Conservation (phyloP, 2,329 filamentous ascomycete species). For the Ascochyta pisi region DNA sequence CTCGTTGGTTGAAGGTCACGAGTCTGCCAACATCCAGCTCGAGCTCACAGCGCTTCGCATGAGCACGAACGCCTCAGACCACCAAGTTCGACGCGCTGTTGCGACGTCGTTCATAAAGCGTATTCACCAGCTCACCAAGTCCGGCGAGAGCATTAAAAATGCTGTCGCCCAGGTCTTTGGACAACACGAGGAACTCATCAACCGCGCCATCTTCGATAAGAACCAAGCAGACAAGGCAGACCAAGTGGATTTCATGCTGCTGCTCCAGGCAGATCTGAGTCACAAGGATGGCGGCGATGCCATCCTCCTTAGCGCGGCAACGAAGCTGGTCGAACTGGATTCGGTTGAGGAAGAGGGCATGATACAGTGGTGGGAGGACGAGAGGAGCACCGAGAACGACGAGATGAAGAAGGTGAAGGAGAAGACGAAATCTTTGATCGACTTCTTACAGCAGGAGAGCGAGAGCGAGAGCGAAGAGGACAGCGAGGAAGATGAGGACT, state of each 20-base stretch:
- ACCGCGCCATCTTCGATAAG: constrained; percentile 65
- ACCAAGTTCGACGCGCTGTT: constrained; percentile 85
- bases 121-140: constrained; percentile 72
- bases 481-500: constrained; percentile 60
- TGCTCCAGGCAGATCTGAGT: constrained; percentile 80
- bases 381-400: constrained; percentile 70
- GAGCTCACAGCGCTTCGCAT: constrained; percentile 95
- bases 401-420: constrained; percentile 73
- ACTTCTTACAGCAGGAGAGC: constrained; percentile 78
- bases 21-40: constrained; percentile 85
- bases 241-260: constrained; percentile 84
- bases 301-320: constrained; percentile 78
- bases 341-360: constrained; percentile 89
- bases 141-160: constrained; percentile 46
- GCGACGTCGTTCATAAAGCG: constrained; percentile 85
- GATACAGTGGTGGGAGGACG: constrained; percentile 85
- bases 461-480: constrained; percentile 70
- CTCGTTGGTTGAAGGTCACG: constrained; percentile 74
- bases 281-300: constrained; percentile 68
- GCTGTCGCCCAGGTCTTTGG: constrained; percentile 52
- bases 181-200: constrained; percentile 66
- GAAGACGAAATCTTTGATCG: constrained; percentile 79
- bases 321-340: constrained; percentile 85
- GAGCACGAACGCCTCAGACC: constrained; percentile 86
- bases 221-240: constrained; percentile 63